phyloP scores from a whole-genome alignment of 2,329 filamentous ascomycete species.

The Aureobasidium subglaciale region DNA sequence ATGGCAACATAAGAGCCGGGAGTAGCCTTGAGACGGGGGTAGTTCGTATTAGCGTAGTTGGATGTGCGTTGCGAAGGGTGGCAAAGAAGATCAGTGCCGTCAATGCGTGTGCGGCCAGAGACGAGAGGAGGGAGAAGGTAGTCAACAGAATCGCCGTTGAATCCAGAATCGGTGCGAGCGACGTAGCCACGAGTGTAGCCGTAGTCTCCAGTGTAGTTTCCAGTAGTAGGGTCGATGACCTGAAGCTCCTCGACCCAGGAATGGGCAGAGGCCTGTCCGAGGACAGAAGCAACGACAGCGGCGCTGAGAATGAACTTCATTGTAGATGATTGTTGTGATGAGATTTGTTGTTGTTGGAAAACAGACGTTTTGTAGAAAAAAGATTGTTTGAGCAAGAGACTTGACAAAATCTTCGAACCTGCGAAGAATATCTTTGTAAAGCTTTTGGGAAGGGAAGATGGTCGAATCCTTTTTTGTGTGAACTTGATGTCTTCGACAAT shows the following conservation, averaged over 20 bases:
- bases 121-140: conserved; percentile 53
- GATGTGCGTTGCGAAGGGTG: conserved; percentile 54
- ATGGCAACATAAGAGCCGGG: conserved; percentile 43
- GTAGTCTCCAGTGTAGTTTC: conserved; percentile 60
- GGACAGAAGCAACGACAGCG: background rate
- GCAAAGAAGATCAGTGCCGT: conserved; percentile 54
- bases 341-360: background rate
- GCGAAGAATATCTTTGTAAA: conserved; percentile 11
- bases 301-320: background rate
- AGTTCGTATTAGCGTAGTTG: conserved; percentile 42
- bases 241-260: conserved; percentile 76
- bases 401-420: conserved; percentile 5
- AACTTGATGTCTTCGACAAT: conserved; percentile 9
- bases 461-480: background rate
- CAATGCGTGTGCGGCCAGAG: conserved; percentile 42
- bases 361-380: background rate
- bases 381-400: background rate
- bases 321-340: background rate
- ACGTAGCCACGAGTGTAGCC: conserved; percentile 72
- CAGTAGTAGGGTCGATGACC: conserved; percentile 60
- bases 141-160: conserved; percentile 47
- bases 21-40: conserved; percentile 54
- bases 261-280: conserved; percentile 46
- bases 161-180: conserved; percentile 49
- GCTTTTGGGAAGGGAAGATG: background rate